A percentile compares a stretch with the other conserved stretches of the same genome.
Evolutionary conservation across 1,139 yeast species (phyloP).

Genomic region (Yamadazyma buinensis): DNA sequence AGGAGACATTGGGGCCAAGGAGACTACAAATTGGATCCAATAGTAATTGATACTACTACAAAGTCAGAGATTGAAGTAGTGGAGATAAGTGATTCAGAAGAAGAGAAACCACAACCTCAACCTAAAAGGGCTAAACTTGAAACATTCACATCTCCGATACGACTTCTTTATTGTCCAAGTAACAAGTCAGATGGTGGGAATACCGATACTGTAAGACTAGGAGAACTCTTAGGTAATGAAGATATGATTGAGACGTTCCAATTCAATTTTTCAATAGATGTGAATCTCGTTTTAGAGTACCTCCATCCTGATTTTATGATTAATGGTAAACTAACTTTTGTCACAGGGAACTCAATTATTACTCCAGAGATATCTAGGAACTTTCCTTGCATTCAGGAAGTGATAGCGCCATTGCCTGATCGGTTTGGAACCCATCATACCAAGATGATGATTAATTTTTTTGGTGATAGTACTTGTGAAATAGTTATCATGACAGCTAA

Average conservation of each 20-base stretch:
- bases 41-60: not conserved
- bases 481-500: constrained; percentile 61
- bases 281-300: constrained; percentile 32
- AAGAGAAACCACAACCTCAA: not conserved
- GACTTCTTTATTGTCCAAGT: constrained; percentile 26
- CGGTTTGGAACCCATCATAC: constrained; percentile 58
- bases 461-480: constrained; percentile 38
- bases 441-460: constrained; percentile 61
- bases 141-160: constrained; percentile 18
- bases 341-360: constrained; percentile 25
- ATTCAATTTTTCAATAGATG: constrained; percentile 47
- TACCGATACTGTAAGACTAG: constrained; percentile 22
- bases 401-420: constrained; percentile 30
- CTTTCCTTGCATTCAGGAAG: constrained; percentile 15
- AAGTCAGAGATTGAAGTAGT: not conserved
- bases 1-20: constrained; percentile 22
- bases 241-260: constrained; percentile 40
- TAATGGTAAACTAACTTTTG: constrained; percentile 24
- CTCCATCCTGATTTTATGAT: constrained; percentile 25
- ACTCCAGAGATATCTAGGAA: not conserved
- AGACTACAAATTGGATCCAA: not conserved
- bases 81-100: not conserved
- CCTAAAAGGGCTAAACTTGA: not conserved
- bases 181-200: constrained; percentile 16
- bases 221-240: constrained; percentile 27